Base-by-base conservation (phyloP, 2,329 filamentous ascomycete genomes). In the Myriangium duriaei region DNA sequence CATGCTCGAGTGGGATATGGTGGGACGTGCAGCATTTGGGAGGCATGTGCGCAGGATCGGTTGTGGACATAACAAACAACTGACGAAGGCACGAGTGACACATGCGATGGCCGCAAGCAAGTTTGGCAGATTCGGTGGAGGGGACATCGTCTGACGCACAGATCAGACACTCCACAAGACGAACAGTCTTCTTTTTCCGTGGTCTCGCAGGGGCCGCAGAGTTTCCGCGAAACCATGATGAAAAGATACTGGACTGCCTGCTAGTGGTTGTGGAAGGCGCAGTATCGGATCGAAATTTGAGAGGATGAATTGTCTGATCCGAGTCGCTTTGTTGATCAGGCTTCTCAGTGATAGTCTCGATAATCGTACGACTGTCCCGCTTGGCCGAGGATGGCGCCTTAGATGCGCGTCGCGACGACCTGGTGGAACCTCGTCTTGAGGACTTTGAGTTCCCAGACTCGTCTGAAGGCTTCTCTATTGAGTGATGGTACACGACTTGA, bases 101-200 rank as follows among this genome's bases (percentile, higher is more conserved):
- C 79, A 88, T 86, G 44, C 76, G 73, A 57, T 93, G 85, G 2
- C 76, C 76, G 54, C 86, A 93, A 47, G 74, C 71, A 24, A 93
- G 71, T 55, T 78, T 81, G 26, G 76, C 76, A 21, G 79, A 72
- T 56, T 74, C 76, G 42, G 66, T 66, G 7, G 69, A 52, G 1
- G 76, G 73, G 2, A 81, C 61, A 44, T 83, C 76, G 45, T 82
- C 78, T 28, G 66, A 67, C 52, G 78, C 62, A 53, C 85, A 93
- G 15, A 72, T 74, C 33, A 85, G 63, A 50, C 85, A 93, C 50
- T 80, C 71, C 31, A 79, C 50, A 2, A 55, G 43, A 14, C 40
- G 36, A 14, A 32, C 39, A 6, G 17, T 11, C 4, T n/a, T n/a
- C n/a, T n/a, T n/a, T n/a, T n/a, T n/a, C n/a, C 11, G 37, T 4